Conservation (phyloP, 148 eudicot genomes). For the Mesembryanthemum crystallinum region DNA sequence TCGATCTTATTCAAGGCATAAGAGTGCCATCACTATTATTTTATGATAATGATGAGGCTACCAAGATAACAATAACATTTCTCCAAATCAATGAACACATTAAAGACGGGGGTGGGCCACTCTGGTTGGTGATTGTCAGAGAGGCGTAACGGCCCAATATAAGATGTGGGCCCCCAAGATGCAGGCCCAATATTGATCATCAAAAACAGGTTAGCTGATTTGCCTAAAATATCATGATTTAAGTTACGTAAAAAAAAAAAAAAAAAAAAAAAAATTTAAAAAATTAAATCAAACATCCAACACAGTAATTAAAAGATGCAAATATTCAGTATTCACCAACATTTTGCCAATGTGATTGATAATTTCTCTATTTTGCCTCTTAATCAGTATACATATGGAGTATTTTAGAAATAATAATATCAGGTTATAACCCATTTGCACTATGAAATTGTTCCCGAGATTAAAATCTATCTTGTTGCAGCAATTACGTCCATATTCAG, state of each 20-base stretch:
- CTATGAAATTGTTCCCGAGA: conserved; percentile 25
- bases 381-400: too few species aligned
- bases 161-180: not conserved
- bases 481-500: conserved; percentile 17
- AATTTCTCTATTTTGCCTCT: not conserved
- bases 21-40: too few species aligned
- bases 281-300: not conserved
- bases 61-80: too few species aligned
- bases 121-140: not conserved
- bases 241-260: too few species aligned
- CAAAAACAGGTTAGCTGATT: too few species aligned
- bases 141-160: not conserved
- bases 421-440: not conserved
- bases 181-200: not conserved
- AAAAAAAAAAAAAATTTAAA: too few species aligned
- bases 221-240: too few species aligned
- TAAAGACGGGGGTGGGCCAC: not conserved
- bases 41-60: too few species aligned
- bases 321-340: too few species aligned
- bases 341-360: too few species aligned
- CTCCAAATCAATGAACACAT: too few species aligned
- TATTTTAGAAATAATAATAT: conserved; percentile 4
- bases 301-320: not conserved
- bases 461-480: conserved; percentile 3
- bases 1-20: too few species aligned